Evolutionary conservation across 352 stramenopile genomes (phyloP), one percentile per base, ranked within the genome.

Genomic region (Pythium apleroticum): DNA sequence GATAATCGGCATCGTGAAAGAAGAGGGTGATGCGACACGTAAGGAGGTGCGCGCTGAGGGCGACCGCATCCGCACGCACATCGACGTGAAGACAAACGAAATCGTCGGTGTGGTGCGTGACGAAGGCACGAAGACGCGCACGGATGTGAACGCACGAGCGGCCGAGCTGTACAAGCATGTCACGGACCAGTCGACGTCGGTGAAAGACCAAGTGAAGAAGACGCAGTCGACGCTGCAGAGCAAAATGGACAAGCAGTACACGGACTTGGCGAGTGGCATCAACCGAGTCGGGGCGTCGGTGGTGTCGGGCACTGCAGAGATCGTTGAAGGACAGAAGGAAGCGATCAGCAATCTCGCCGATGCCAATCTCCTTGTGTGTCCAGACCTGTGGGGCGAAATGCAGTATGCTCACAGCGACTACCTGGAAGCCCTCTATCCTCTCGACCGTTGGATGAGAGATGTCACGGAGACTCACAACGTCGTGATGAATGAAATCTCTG

Each of bases 71-170:
- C 52, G 52, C 12, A 12, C 43, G n/a, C 52, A 59, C n/a, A 48
- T 59, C 52, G 33, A 48, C 52, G 33, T 22, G 19, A 59, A 59
- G 52, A 49, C 31, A 24, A n/a, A 28, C 17, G 37, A 52, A 25
- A 30, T 64, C 19, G 41, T 49, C 5, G 24, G 28, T 2, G 52
- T 55, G 2, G 52, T 66, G 5, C 22, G 11, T 3, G 2, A 31
- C 11, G 50, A 66, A 43, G 60, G 50, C n/a, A n/a, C n/a, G 3
- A 25, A 28, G 22, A 66, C 60, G 14, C 60, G 60, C 12, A 17
- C n/a, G 4, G 24, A 41, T 0, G 58, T 57, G 30, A 58, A 57
- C 33, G 6, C 37, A 9, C 20, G 37, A 10, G 31, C 58, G 1
- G 49, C 15, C 14, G 58, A 56, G 35, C 35, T 65, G 14, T 41